These are phyloP conservation scores for Mycena amicta DNA, from an alignment of 768 basidiomycete genomes.

Conservation along the genomic window DNA sequence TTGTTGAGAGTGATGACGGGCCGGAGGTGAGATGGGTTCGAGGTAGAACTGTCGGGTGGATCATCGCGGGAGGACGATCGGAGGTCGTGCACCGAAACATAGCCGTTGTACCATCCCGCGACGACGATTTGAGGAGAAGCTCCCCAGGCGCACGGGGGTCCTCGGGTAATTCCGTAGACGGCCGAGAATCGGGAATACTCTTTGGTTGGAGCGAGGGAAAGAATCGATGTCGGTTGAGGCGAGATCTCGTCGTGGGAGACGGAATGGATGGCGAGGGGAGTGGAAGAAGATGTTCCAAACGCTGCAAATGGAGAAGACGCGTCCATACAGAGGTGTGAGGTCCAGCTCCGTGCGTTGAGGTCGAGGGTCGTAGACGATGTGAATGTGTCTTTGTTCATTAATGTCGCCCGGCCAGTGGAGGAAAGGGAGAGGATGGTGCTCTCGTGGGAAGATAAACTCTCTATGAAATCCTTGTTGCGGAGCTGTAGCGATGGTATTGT, in stretches of 20 bases:
- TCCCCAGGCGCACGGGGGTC: constrained; percentile 70
- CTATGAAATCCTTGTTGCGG: constrained; percentile 52
- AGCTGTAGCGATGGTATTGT: constrained; percentile 17
- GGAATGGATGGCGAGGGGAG: constrained; percentile 60
- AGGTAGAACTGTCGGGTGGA: constrained; percentile 15
- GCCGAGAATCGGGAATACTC: constrained; percentile 42
- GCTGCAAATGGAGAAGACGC: constrained; percentile 62
- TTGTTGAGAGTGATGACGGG: constrained; percentile 68
- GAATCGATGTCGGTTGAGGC: constrained; percentile 47
- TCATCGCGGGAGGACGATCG: constrained; percentile 46
- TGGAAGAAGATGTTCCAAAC: constrained; percentile 64
- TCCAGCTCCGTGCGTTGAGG: constrained; percentile 62
- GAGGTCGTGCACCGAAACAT: constrained; percentile 74
- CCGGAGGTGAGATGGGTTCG: constrained; percentile 37
- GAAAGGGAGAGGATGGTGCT: constrained; percentile 58
- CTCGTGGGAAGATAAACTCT: constrained; percentile 54
- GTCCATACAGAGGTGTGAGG: constrained; percentile 54
- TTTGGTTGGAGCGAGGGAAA: constrained; percentile 35
- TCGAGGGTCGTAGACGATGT: constrained; percentile 37
- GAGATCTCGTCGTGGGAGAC: constrained; percentile 52
- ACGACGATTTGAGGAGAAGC: constrained; percentile 70
- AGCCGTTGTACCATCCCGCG: constrained; percentile 83
- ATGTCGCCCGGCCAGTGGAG: constrained; percentile 50
- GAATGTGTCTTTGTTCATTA: constrained; percentile 25
- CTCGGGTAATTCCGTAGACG: constrained; percentile 71